These are phyloP conservation scores for Candida xiaguanensis DNA, from an alignment of 805 yeast genomes.

Conservation along the genomic window DNA sequence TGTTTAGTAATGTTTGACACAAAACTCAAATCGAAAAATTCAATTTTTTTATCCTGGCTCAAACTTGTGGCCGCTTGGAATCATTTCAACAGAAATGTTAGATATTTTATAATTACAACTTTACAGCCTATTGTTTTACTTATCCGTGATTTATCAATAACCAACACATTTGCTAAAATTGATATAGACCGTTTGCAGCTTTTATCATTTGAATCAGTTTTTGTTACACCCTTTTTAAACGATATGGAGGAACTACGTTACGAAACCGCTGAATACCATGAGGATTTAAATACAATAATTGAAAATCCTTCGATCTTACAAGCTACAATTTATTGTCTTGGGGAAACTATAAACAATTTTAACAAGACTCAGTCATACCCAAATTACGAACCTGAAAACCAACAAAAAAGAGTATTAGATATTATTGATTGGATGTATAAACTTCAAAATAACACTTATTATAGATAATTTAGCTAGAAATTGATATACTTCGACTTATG, in stretches of 20 bases:
- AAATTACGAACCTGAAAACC: neutral
- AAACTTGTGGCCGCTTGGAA: conserved; percentile 21
- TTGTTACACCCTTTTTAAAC: conserved; percentile 22
- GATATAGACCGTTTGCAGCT: conserved; percentile 26
- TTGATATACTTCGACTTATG: no score
- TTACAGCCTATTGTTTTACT: conserved; percentile 21
- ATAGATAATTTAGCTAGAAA: no score
- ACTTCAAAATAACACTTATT: no score
- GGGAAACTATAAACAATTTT: conserved; percentile 8
- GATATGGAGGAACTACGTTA: conserved; percentile 7
- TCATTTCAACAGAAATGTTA: conserved; percentile 24
- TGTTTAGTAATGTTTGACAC: conserved; percentile 7
- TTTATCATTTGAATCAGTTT: conserved; percentile 24
- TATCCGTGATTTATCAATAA: conserved; percentile 12
- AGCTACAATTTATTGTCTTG: neutral
- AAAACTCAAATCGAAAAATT: neutral
- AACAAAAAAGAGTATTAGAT: neutral
- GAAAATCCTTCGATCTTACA: neutral
- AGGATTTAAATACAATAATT: no score
- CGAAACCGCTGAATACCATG: neutral
- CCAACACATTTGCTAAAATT: conserved; percentile 7
- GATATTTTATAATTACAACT: conserved; percentile 20
- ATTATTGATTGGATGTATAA: neutral
- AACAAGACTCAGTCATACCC: conserved; percentile 12
- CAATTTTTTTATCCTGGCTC: conserved; percentile 16